Evolutionary conservation across 345 rosid species (phyloP).

Genomic region (Eucalyptus curtisii): DNA sequence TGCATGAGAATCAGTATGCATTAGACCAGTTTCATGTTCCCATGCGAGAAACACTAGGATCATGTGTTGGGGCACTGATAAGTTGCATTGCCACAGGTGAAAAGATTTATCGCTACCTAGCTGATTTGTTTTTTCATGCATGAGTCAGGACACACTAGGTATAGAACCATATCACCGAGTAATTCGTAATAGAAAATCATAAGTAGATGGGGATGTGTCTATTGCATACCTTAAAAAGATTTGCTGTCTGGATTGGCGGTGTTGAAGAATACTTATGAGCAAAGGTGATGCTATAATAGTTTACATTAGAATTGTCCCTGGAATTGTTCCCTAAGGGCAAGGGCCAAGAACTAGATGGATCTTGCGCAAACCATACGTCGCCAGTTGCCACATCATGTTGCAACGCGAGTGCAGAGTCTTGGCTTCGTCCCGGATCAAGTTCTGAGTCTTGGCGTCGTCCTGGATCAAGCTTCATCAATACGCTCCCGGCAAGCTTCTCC

Average conservation of each 20-base stretch:
- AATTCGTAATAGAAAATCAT: neutral
- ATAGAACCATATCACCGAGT: neutral
- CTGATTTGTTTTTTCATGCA: neutral
- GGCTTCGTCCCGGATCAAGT: neutral
- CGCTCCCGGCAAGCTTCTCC: neutral
- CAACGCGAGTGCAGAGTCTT: neutral
- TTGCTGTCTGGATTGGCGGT: neutral
- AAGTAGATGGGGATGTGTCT: neutral
- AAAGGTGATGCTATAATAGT: neutral
- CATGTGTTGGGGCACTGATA: neutral
- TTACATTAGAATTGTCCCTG: neutral
- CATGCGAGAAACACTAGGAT: neutral
- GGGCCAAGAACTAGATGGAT: neutral
- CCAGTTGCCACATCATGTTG: neutral
- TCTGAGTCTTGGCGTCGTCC: neutral
- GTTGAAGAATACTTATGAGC: neutral
- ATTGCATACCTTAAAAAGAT: neutral
- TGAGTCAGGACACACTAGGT: neutral
- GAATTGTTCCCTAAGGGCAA: neutral
- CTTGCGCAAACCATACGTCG: neutral
- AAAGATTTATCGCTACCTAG: neutral
- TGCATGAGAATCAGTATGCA: neutral
- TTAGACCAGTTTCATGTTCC: neutral
- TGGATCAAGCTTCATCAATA: neutral
- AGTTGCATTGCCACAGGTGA: neutral